Evolutionary conservation across 2,329 filamentous ascomycete genomes (phyloP).

Genomic region (Neofusicoccum sp.): DNA sequence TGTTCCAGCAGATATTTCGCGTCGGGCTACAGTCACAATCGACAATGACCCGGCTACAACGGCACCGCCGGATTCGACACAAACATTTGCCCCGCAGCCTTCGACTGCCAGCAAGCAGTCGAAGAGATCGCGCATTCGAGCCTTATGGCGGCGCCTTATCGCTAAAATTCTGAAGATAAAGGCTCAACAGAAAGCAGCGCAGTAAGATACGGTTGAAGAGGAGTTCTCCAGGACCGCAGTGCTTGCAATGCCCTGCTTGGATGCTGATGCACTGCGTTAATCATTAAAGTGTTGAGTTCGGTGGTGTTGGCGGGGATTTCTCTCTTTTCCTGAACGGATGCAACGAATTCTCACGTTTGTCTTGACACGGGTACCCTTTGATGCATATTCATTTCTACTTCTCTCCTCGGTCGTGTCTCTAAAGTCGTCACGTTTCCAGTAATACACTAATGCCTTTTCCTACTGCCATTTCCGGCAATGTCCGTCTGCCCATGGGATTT

Average conservation of each 20-base stretch:
- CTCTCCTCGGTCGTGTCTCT: neutral
- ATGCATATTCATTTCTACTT: neutral
- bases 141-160: neutral
- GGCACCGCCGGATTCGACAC: no score
- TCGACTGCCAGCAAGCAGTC: neutral
- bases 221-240: no score
- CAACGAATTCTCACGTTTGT: neutral
- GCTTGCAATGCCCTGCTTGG: no score
- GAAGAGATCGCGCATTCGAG: neutral
- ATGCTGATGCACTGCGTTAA: no score
- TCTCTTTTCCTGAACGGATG: no score
- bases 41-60: no score
- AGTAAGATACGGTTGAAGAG: neutral
- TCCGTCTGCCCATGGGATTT: no score
- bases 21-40: no score
- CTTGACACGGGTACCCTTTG: neutral
- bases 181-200: neutral
- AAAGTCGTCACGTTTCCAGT: neutral
- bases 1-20: no score
- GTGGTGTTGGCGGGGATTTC: neutral
- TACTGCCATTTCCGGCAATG: neutral
- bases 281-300: neutral
- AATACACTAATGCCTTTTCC: neutral
- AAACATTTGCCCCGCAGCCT: no score
- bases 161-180: neutral